Base-by-base conservation (phyloP, 2,329 filamentous ascomycete species). In the Xylaria sp. region DNA sequence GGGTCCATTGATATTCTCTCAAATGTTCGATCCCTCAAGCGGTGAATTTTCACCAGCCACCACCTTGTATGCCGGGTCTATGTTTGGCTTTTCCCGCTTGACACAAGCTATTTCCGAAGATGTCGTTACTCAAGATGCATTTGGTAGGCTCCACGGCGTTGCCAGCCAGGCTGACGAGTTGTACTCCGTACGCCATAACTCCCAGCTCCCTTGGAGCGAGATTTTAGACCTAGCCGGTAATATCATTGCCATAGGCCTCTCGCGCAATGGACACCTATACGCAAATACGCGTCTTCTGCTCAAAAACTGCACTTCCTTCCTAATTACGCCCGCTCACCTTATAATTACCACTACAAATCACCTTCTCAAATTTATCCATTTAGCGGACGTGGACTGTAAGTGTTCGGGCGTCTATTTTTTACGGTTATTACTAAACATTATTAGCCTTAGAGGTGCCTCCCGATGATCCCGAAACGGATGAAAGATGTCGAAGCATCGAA, bases 331-430 rank as follows among this genome's bases (percentile, higher is more conserved):
- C 0, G 88, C 89, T 21, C 95, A 98, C 82, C 84, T 99, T 14
- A 89, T 98, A 66, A 94, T 95, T 76, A 99, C 96, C 0, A 99
- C 96, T 0, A 94, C 91, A 68, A 94, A 94, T 71, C 94, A 98
- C 78, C 85, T 98, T 3, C 85, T 99, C 70, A 99, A 99, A 79
- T 98, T 98, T 79, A 90, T 98, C 14, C 95, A 99, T 79, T 82
- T 98, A 57, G 85, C 88, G 3, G 81, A 84, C 67, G 83, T 87
- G 17, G 85, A 93, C 72, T 88, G 92, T 93, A 84, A 71, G 82
- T 74, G 61, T 67, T 59, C 73, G 27, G 14, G 3, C 42, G 2
- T 7, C 17, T 14, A 6, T 57, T 32, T 3, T 55, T 11, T 14
- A 30, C 42, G 4, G 39, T 51, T 39, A 19, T 63, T 48, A 21